Conservation (phyloP, 192 early-diverging fungal species). For the Podila verticillata region DNA sequence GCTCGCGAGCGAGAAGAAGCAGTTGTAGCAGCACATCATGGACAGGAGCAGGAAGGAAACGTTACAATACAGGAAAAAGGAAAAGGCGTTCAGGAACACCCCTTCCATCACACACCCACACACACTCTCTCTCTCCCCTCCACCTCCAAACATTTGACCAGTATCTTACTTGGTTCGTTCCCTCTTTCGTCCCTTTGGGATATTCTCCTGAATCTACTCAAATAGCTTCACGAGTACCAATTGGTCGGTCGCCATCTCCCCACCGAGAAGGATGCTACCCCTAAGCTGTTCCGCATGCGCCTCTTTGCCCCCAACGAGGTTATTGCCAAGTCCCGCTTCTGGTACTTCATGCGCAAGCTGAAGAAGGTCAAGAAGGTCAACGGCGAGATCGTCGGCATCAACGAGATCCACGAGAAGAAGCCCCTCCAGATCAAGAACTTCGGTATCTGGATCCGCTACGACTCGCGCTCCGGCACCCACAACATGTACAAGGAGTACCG, state of each 20-base stretch:
- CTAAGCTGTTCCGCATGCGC: slow-evolving; percentile 98
- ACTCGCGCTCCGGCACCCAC: slow-evolving; percentile 99
- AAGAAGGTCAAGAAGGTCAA: slow-evolving; percentile 99
- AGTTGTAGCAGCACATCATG: not conserved
- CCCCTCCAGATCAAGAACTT: slow-evolving; percentile 95
- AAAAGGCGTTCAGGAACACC: slow-evolving; percentile 4
- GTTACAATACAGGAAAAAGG: not conserved
- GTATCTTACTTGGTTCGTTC: slow-evolving; percentile 56
- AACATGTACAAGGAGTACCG: slow-evolving; percentile 99
- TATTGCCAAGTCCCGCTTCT: slow-evolving; percentile 99
- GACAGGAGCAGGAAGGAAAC: not conserved
- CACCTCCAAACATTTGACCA: slow-evolving; percentile 46
- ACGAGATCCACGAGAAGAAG: slow-evolving; percentile 97
- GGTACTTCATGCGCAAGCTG: slow-evolving; percentile 99
- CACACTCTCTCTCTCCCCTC: not conserved
- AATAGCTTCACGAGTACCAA: slow-evolving; percentile 66
- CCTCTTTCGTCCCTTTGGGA: slow-evolving; percentile 27
- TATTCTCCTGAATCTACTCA: slow-evolving; percentile 32
- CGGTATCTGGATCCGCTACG: slow-evolving; percentile 99
- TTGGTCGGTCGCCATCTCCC: slow-evolving; percentile 97
- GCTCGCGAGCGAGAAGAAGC: too few species aligned
- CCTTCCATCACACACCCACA: not conserved
- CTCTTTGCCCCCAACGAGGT: slow-evolving; percentile 99
- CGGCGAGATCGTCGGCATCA: slow-evolving; percentile 97
- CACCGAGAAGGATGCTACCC: slow-evolving; percentile 88